Base-by-base conservation (phyloP, 75 land plant species). In the Chamaecyparis obtusa region DNA sequence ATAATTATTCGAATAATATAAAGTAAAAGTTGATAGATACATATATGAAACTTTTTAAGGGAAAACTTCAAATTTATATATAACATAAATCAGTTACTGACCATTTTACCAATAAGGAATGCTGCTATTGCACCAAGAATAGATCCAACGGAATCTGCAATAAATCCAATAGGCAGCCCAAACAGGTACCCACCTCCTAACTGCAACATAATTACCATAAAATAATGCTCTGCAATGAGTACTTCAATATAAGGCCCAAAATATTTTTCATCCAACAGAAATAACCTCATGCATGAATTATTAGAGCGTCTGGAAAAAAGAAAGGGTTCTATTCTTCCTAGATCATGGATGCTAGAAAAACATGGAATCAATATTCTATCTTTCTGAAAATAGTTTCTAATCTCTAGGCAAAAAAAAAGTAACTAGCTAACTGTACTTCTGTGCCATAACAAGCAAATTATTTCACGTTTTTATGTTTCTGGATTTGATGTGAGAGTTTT, bases 171-270 rank as follows among this genome's bases (percentile, higher is more conserved):
- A 30, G 55, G 56, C 82, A 89, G 55, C 16, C 89, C 90, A 89
- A 89, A 89, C 41, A 89, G 30, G 79, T 89, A 89, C 14, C 90
- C 83, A 33, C 89, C 90, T 84, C 89, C 89, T 36, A 89, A 67
- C 90, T 89, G 90, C 64, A 54, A 74, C 35, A 39, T 39, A 36
- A 36, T 35, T 71, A 71, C 14, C 75, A 71, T 24, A 33, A 33
- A 74, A 74, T 32, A 74, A 74, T 33, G 76, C 16, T 74, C 33
- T 74, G 76, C 76, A 10, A 10, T 33, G 30, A 74, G 76, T 33
- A 3, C 36, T 32, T 74, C 36, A 74, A 74, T 74, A 33, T 30
- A 74, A 74, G 76, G 36, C 36, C 37, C 14, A 14, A 13, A 74
- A 64, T 27, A 64, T 64, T 64, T 64, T 64, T 64, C 69, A 24